Evolutionary conservation across 1,284 basidiomycete species (phyloP), one percentile per base, ranked within the genome.

Genomic region (Malassezia psittaci): DNA sequence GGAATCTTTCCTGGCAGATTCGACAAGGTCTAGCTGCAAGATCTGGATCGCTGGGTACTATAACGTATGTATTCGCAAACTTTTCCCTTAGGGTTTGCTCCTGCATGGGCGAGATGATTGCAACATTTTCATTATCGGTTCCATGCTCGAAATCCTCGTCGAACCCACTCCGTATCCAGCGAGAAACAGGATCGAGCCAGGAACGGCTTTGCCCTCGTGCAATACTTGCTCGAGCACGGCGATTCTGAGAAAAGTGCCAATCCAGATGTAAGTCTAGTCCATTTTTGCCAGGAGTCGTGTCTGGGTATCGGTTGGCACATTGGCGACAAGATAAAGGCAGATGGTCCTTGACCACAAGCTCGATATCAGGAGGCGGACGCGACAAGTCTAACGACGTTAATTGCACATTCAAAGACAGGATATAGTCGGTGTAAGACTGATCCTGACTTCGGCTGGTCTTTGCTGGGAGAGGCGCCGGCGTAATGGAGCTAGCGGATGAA

Each of bases 231-330:
- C 83, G 85, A 35, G 88, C 85, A 72, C 90, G 86, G 62, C 87
- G 82, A 72, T 96, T 98, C 68, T 94, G 87, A 65, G 85, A 82
- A 78, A 96, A 96, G 77, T 99, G 94, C 86, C 90, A 88, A 75
- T 99, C 94, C 65, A 98, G 81, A 73, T 99, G 94, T 52, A 85
- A 82, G 66, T 94, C 84, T 79, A 91, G 82, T 24, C 80, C 80
- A 70, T 83, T 84, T 77, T 86, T 88, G 60, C 88, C 88, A 48
- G 78, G 71, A 24, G 77, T 71, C 38, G 82, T 83, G 62, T 87
- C 84, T 42, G 85, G 79, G 75, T 93, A 96, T 51, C 94, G 84
- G 60, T 88, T 78, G 10, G 87, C 88, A 78, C 93, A 98, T 72
- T 96, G 93, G 76, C 86, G 89, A 79, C 93, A 98, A 76, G 90